These are phyloP conservation scores for Saccharomyces cerevisiae DNA, from an alignment of 805 yeast genomes.

Conservation along the genomic window DNA sequence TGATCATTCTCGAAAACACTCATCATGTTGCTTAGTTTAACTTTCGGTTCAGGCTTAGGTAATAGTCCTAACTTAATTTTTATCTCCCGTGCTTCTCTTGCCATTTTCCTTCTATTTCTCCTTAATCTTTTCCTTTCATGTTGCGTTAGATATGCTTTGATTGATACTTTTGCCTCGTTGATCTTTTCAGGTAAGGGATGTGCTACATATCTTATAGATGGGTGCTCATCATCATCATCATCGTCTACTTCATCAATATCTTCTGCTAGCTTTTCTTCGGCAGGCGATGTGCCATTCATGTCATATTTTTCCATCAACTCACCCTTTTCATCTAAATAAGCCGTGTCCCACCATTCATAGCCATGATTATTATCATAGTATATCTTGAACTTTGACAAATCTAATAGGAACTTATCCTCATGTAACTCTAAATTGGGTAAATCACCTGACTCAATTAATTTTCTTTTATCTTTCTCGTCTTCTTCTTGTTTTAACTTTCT, in stretches of 20 bases:
- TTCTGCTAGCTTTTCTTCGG: constrained; percentile 14
- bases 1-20: constrained; percentile 70
- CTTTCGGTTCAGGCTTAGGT: constrained; percentile 85
- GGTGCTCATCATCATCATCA: constrained; percentile 29
- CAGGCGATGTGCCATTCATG: constrained; percentile 23
- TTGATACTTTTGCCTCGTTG: constrained; percentile 35
- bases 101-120: constrained; percentile 55
- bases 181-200: constrained; percentile 68
- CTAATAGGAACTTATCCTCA: constrained; percentile 40
- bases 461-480: constrained; percentile 27
- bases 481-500: constrained; percentile 1
- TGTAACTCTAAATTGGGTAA: constrained; percentile 44
- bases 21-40: constrained; percentile 77
- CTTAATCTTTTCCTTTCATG: constrained; percentile 68
- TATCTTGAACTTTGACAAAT: constrained; percentile 42
- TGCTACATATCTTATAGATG: constrained; percentile 64
- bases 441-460: constrained; percentile 37
- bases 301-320: constrained; percentile 33
- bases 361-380: constrained; percentile 15
- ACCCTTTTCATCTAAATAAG: constrained; percentile 39
- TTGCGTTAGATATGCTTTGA: constrained; percentile 59
- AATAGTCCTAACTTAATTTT: constrained; percentile 71
- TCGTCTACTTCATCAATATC: constrained; percentile 27
- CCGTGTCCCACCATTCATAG: constrained; percentile 84
- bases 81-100: constrained; percentile 65